Evolutionary conservation across 257 asterid species (phyloP).

Genomic region (Capsicum chinense): DNA sequence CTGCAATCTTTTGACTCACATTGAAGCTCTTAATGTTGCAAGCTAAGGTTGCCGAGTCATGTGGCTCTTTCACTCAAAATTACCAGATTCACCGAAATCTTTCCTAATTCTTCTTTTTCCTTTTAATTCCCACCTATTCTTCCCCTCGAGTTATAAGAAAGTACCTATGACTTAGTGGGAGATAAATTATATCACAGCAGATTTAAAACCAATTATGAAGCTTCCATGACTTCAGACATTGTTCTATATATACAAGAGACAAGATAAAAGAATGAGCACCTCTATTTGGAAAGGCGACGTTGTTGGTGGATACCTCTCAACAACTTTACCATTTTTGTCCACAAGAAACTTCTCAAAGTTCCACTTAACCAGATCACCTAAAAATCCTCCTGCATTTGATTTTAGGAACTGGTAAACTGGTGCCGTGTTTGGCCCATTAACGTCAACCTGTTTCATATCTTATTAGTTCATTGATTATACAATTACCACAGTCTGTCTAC

Average conservation of each 20-base stretch:
- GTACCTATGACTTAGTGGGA: neutral
- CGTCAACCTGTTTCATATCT: conserved; percentile 71
- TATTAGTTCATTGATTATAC: conserved; percentile 28
- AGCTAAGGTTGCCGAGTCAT: too few species aligned
- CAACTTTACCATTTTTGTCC: conserved; percentile 87
- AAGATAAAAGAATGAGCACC: conserved; percentile 47
- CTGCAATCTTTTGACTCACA: too few species aligned
- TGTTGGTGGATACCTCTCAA: conserved; percentile 87
- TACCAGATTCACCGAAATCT: neutral
- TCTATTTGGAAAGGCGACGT: conserved; percentile 90
- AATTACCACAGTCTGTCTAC: neutral
- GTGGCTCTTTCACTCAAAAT: neutral
- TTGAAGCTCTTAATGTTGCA: too few species aligned
- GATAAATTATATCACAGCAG: neutral
- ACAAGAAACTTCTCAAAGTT: conserved; percentile 94
- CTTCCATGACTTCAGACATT: neutral
- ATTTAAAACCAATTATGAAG: neutral
- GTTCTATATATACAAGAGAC: neutral
- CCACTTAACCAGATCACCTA: conserved; percentile 90
- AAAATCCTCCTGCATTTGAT: conserved; percentile 81
- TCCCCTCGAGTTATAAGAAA: neutral
- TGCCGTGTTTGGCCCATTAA: conserved; percentile 89
- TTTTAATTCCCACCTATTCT: neutral
- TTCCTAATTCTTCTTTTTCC: neutral
- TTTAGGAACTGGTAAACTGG: conserved; percentile 89